A percentile compares a stretch with the other conserved stretches of the same genome.
Evolutionary conservation across 2,329 filamentous ascomycete species (phyloP).

Genomic region (Aureobasidium sp.): DNA sequence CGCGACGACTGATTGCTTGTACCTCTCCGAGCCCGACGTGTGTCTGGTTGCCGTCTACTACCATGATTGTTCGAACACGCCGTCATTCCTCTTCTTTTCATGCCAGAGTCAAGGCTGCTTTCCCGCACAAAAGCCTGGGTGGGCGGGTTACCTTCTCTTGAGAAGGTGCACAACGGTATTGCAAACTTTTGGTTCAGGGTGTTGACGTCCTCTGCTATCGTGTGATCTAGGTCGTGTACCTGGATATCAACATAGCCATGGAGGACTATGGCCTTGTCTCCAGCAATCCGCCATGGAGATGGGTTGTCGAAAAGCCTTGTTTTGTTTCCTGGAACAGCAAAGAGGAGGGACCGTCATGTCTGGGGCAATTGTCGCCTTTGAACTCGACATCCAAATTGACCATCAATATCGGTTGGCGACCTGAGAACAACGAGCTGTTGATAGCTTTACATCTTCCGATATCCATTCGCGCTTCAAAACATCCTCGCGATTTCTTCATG

Average conservation of each 20-base stretch:
- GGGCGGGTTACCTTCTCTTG: neutral
- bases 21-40: neutral
- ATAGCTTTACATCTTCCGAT: slow-evolving; percentile 6
- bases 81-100: too few species aligned
- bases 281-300: neutral
- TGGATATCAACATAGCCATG: neutral
- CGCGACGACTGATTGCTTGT: neutral
- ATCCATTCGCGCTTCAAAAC: neutral
- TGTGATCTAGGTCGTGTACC: neutral
- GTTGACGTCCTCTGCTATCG: neutral
- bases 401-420: neutral
- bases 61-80: neutral
- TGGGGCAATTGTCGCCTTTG: neutral
- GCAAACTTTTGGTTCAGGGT: neutral
- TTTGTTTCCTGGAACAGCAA: neutral
- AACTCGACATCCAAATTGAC: neutral
- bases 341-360: neutral
- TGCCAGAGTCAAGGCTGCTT: neutral
- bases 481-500: slow-evolving; percentile 2
- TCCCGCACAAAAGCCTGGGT: neutral
- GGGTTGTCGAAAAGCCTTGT: neutral
- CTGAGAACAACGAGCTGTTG: neutral
- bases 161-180: neutral
- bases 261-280: neutral
- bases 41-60: neutral